Percentiles rank a stretch among this genome's conserved stretches.
phyloP scores from a whole-genome alignment of 1,284 basidiomycete genomes.

The Marasmius sp. region DNA sequence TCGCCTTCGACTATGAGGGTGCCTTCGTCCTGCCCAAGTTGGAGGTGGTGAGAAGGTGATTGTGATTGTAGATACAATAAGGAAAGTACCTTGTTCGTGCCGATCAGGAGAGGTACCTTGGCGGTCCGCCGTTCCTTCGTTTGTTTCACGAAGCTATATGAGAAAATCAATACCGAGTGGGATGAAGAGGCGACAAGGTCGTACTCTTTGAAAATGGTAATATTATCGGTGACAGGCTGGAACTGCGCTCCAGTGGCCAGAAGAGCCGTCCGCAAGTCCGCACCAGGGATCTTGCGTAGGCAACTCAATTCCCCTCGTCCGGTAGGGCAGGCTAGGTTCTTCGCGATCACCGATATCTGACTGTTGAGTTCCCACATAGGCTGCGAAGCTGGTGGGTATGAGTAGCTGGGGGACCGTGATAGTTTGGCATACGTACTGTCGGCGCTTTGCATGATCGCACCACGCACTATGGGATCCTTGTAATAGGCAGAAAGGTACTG shows the following conservation, averaged over 20 bases:
- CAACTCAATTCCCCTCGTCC: slow-evolving; percentile 36
- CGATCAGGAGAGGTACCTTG: slow-evolving; percentile 38
- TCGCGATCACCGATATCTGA: slow-evolving; percentile 35
- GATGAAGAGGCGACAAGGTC: not conserved
- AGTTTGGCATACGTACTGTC: slow-evolving; percentile 31
- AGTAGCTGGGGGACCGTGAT: not conserved
- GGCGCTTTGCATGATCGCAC: slow-evolving; percentile 41
- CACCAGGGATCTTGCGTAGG: slow-evolving; percentile 33
- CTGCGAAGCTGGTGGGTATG: slow-evolving; percentile 24
- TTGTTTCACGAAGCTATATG: slow-evolving; percentile 32
- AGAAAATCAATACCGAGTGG: not conserved
- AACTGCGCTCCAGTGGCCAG: slow-evolving; percentile 38
- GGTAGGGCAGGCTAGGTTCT: slow-evolving; percentile 35
- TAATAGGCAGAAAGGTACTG: slow-evolving; percentile 40
- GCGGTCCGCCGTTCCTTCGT: slow-evolving; percentile 35
- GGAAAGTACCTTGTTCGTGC: slow-evolving; percentile 35
- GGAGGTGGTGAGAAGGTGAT: not conserved
- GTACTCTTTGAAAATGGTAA: slow-evolving; percentile 41
- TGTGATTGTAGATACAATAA: not conserved
- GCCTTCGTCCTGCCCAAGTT: slow-evolving; percentile 36
- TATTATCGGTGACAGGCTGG: slow-evolving; percentile 43
- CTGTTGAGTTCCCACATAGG: slow-evolving; percentile 42
- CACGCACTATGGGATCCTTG: slow-evolving; percentile 36
- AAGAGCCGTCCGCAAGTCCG: slow-evolving; percentile 30
- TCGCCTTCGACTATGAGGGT: slow-evolving; percentile 43